A percentile compares a stretch with the other conserved stretches of the same genome.
These are phyloP conservation scores for Lepidium didymum DNA, from an alignment of 345 rosid species.

Conservation along the genomic window DNA sequence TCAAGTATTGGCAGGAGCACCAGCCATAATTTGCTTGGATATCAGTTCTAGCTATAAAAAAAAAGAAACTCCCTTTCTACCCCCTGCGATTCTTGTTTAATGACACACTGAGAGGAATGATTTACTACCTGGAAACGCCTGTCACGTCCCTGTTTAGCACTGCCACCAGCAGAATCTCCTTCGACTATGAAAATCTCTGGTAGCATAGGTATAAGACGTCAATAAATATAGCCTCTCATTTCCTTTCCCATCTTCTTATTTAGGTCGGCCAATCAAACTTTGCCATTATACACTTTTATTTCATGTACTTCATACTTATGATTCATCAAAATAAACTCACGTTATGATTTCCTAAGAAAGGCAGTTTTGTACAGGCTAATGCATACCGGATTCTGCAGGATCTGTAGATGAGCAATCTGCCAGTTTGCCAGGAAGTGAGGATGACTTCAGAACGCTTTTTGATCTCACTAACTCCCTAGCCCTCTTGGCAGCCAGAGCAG, in stretches of 20 bases:
- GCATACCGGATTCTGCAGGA: conserved; percentile 88
- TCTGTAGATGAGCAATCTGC: conserved; percentile 92
- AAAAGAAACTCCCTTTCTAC: not conserved
- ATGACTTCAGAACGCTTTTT: conserved; percentile 79
- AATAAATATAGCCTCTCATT: not conserved
- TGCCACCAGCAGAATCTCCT: conserved; percentile 99
- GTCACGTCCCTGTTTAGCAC: conserved; percentile 99
- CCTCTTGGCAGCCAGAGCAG: conserved; percentile 97
- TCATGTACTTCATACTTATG: not conserved
- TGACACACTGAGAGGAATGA: not conserved
- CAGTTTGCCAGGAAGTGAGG: conserved; percentile 97
- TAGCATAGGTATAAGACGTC: not conserved
- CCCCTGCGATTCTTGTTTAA: not conserved
- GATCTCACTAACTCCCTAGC: conserved; percentile 94
- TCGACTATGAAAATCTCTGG: conserved; percentile 95
- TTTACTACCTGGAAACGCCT: conserved; percentile 78
- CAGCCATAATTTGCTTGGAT: not conserved
- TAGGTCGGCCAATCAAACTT: not conserved
- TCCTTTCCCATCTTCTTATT: not conserved
- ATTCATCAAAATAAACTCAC: conserved; percentile 33
- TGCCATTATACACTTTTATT: not conserved
- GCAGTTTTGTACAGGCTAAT: conserved; percentile 36
- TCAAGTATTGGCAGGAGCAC: not conserved
- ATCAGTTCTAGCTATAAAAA: not conserved
- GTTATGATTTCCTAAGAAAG: conserved; percentile 70